These are phyloP conservation scores for Thermothelomyces thermophilus DNA, from an alignment of 2,329 filamentous ascomycete species.

Conservation along the genomic window DNA sequence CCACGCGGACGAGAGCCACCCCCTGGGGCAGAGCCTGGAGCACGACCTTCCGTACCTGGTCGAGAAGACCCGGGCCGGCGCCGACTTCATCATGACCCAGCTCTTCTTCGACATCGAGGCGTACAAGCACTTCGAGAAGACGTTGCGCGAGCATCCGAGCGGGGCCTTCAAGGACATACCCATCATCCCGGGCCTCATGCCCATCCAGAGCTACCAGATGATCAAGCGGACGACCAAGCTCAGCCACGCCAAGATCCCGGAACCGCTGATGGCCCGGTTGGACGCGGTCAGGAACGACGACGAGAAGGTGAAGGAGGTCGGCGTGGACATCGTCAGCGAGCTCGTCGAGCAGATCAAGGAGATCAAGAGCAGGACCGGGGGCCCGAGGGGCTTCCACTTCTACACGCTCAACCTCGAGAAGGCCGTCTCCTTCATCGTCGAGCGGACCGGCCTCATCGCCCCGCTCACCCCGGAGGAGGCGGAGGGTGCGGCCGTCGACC, in stretches of 20 bases:
- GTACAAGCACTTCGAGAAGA: conserved; percentile 72
- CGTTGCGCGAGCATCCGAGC: conserved; percentile 71
- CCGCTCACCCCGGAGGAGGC: conserved; percentile 39
- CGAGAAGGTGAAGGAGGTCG: conserved; percentile 71
- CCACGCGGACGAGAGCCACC: conserved; percentile 84
- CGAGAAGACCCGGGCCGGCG: conserved; percentile 85
- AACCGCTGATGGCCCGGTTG: conserved; percentile 60
- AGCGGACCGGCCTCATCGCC: conserved; percentile 78
- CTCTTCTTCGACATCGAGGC: conserved; percentile 87
- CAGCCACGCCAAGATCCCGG: conserved; percentile 78
- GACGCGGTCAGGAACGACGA: conserved; percentile 72
- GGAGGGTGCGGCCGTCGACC: conserved; percentile 36
- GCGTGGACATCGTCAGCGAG: conserved; percentile 77
- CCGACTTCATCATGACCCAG: conserved; percentile 98
- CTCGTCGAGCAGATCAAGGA: conserved; percentile 71
- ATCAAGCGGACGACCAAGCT: conserved; percentile 90
- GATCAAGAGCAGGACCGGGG: conserved; percentile 47
- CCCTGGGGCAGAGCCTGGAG: conserved; percentile 60
- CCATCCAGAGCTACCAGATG: conserved; percentile 95
- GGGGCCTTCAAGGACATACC: conserved; percentile 79
- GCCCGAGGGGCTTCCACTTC: conserved; percentile 83
- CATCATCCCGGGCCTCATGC: conserved; percentile 94
- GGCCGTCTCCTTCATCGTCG: conserved; percentile 86
- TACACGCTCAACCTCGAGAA: conserved; percentile 97
- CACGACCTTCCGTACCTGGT: conserved; percentile 82